Evolutionary conservation across 2,329 filamentous ascomycete genomes (phyloP).

Genomic region (Talaromyces sp.): DNA sequence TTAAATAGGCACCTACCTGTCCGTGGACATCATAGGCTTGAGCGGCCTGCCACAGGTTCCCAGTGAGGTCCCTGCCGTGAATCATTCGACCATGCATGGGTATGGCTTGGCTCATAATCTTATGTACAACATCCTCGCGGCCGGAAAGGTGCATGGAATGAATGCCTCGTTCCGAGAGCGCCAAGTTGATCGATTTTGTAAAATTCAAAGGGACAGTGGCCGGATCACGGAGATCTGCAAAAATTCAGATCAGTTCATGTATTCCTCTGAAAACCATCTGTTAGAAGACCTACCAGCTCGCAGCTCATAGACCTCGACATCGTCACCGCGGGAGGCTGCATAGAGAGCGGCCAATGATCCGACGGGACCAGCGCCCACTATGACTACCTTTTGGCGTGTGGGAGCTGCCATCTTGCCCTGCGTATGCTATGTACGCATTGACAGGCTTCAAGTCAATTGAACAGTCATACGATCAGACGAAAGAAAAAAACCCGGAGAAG

Average conservation of each 20-base stretch:
- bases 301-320: conserved; percentile 93
- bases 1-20: conserved; percentile 57
- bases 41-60: conserved; percentile 70
- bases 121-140: conserved; percentile 65
- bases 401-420: conserved; percentile 8
- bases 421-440: neutral
- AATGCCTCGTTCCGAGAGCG: conserved; percentile 89
- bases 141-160: conserved; percentile 75
- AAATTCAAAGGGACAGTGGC: conserved; percentile 86
- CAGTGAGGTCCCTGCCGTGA: conserved; percentile 66
- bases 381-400: conserved; percentile 65
- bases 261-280: neutral
- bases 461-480: neutral
- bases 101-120: conserved; percentile 74
- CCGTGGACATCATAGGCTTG: conserved; percentile 90
- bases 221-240: conserved; percentile 77
- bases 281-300: conserved; percentile 67
- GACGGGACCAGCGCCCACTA: conserved; percentile 91
- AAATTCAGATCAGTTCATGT: neutral
- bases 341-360: conserved; percentile 90
- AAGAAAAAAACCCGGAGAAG: neutral
- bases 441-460: neutral
- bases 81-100: conserved; percentile 98
- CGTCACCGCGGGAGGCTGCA: conserved; percentile 79
- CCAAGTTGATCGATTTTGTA: conserved; percentile 97